Evolutionary conservation across 2,329 filamentous ascomycete species (phyloP).

Genomic region (Monosporascus sp.): DNA sequence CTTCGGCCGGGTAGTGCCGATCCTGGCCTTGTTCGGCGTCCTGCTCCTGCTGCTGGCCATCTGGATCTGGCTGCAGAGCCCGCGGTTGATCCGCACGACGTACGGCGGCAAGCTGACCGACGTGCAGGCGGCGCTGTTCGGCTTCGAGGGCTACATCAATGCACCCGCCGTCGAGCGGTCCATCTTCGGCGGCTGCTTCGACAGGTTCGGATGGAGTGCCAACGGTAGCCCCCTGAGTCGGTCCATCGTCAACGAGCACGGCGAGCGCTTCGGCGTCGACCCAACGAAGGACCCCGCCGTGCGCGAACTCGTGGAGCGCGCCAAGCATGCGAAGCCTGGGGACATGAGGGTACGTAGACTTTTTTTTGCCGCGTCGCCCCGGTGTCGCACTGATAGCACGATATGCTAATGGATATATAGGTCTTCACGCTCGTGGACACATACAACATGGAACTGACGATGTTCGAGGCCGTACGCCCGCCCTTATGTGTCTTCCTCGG

Average conservation of each 20-base stretch:
- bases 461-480: conserved; percentile 24
- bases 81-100: not conserved
- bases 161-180: conserved; percentile 5
- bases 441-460: conserved; percentile 36
- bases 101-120: conserved; percentile 7
- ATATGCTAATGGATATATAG: not conserved
- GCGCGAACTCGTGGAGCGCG: not conserved
- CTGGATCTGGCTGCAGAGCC: not conserved
- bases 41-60: not conserved
- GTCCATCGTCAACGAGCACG: not conserved
- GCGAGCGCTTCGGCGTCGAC: not conserved
- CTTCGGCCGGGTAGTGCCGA: not conserved
- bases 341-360: not conserved
- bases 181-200: conserved; percentile 7
- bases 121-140: conserved; percentile 2
- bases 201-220: conserved; percentile 8
- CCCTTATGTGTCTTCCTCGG: conserved; percentile 37
- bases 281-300: not conserved
- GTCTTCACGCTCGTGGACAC: conserved; percentile 36
- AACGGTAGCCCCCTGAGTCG: conserved; percentile 7
- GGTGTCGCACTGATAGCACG: not conserved
- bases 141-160: conserved; percentile 1
- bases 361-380: too few relatives aligned
- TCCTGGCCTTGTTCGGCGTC: not conserved
- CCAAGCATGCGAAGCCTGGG: not conserved